phyloP scores from a whole-genome alignment of 345 rosid genomes.

The Rhodamnia rubescens region DNA sequence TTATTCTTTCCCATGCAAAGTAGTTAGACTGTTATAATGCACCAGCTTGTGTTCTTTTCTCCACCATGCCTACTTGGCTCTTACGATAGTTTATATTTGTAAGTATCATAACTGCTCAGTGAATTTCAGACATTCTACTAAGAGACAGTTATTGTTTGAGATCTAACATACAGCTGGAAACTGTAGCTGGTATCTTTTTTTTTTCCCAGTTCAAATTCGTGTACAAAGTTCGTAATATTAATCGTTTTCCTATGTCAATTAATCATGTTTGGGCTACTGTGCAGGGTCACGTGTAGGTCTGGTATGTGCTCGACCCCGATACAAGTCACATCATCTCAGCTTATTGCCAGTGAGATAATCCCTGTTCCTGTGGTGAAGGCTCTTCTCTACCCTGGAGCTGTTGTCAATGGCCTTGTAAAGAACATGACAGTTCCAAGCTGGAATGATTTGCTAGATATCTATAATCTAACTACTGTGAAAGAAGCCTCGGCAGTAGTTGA shows the following conservation, averaged over 20 bases:
- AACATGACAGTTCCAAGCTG: constrained; percentile 62
- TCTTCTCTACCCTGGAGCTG: constrained; percentile 82
- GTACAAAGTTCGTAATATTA: neutral
- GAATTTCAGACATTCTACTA: neutral
- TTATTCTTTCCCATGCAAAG: neutral
- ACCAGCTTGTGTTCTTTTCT: neutral
- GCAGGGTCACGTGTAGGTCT: constrained; percentile 83
- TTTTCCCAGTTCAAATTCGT: neutral
- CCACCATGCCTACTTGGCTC: neutral
- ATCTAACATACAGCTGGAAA: neutral
- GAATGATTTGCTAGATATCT: constrained; percentile 51
- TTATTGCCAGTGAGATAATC: constrained; percentile 86
- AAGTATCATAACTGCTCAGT: neutral
- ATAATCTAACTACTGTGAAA: constrained; percentile 59
- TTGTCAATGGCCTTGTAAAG: constrained; percentile 41
- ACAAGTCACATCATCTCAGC: constrained; percentile 89
- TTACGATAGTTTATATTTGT: neutral
- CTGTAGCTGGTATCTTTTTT: neutral
- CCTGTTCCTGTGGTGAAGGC: constrained; percentile 72
- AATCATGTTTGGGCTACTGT: neutral
- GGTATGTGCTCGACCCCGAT: constrained; percentile 84
- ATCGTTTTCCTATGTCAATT: neutral
- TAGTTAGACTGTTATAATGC: neutral
- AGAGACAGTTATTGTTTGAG: neutral
- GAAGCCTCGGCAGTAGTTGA: constrained; percentile 69